phyloP scores from a whole-genome alignment of 495 filamentous ascomycete genomes.

The Penicillium paxilli region DNA sequence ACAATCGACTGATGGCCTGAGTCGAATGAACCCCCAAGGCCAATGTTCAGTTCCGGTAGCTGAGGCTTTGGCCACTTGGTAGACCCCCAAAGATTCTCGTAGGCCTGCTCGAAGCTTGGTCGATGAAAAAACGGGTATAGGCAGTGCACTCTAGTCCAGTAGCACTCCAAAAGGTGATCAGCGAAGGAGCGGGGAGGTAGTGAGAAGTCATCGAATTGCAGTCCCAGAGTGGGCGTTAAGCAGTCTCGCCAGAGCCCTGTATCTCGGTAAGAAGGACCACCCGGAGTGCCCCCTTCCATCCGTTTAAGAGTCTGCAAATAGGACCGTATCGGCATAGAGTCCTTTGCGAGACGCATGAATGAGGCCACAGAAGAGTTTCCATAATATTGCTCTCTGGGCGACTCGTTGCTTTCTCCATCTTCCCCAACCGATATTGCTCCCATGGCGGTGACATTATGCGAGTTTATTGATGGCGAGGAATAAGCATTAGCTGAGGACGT shows the following conservation, averaged over 20 bases:
- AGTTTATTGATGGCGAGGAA: slow-evolving; percentile 21
- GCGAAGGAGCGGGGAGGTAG: slow-evolving; percentile 44
- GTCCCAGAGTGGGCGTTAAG: slow-evolving; percentile 5
- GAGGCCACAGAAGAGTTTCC: slow-evolving; percentile 44
- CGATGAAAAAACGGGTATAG: slow-evolving; percentile 50
- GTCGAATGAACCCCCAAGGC: slow-evolving; percentile 40
- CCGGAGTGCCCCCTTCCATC: slow-evolving; percentile 1
- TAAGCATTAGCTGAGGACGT: slow-evolving; percentile 5
- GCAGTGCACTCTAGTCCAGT: slow-evolving; percentile 41
- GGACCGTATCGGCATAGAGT: slow-evolving; percentile 21
- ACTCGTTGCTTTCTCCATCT: slow-evolving; percentile 23
- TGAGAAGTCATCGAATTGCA: slow-evolving; percentile 31
- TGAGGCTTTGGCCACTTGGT: slow-evolving; percentile 19
- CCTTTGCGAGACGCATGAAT: slow-evolving; percentile 40
- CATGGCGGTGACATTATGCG: slow-evolving; percentile 37
- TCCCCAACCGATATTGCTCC: slow-evolving; percentile 29
- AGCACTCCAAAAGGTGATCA: slow-evolving; percentile 44
- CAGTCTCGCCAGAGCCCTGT: slow-evolving; percentile 24
- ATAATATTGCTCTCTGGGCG: slow-evolving; percentile 36
- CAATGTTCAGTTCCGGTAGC: slow-evolving; percentile 32
- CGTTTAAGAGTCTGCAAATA: slow-evolving; percentile 17
- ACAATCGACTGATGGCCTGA: slow-evolving; percentile 39
- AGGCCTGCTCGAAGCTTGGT: slow-evolving; percentile 41
- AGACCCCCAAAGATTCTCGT: slow-evolving; percentile 42
- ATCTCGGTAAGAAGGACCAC: slow-evolving; percentile 6